Evolutionary conservation across 495 filamentous ascomycete genomes (phyloP).

Genomic region (Aspergillus asperescens): DNA sequence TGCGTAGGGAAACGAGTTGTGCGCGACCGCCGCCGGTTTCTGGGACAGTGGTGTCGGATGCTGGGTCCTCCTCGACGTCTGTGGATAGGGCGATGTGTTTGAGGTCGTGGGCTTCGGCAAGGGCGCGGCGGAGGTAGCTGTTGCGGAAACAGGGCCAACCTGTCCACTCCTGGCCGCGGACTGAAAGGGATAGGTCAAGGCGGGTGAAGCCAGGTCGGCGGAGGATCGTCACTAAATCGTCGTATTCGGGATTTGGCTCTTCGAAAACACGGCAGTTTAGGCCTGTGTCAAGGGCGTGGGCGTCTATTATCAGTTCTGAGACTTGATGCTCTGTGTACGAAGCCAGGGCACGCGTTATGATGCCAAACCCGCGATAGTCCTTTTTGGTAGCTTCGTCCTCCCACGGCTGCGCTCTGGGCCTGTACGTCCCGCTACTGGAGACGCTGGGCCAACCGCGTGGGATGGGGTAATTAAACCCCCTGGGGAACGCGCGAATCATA

Average conservation of each 20-base stretch:
- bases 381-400: background rate
- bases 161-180: background rate
- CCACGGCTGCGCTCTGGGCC: constrained; percentile 7
- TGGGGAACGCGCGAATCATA: constrained; percentile 29
- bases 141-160: background rate
- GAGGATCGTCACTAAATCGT: constrained; percentile 16
- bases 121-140: too few species aligned
- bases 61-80: too few species aligned
- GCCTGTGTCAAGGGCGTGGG: constrained; percentile 15
- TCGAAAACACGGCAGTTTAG: constrained; percentile 20
- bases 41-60: background rate
- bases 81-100: too few species aligned
- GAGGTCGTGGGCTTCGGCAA: too few species aligned
- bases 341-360: constrained; percentile 16
- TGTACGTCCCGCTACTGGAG: constrained; percentile 1
- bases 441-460: constrained; percentile 23
- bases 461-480: constrained; percentile 29
- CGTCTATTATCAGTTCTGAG: constrained; percentile 19
- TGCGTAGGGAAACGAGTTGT: constrained; percentile 12
- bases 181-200: background rate
- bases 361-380: constrained; percentile 20
- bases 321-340: constrained; percentile 2
- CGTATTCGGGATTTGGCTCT: constrained; percentile 18
- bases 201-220: background rate
- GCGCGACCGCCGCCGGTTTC: background rate